Evolutionary conservation across 2,329 filamentous ascomycete genomes (phyloP).

Genomic region (Myriosclerotinia scirpicola): DNA sequence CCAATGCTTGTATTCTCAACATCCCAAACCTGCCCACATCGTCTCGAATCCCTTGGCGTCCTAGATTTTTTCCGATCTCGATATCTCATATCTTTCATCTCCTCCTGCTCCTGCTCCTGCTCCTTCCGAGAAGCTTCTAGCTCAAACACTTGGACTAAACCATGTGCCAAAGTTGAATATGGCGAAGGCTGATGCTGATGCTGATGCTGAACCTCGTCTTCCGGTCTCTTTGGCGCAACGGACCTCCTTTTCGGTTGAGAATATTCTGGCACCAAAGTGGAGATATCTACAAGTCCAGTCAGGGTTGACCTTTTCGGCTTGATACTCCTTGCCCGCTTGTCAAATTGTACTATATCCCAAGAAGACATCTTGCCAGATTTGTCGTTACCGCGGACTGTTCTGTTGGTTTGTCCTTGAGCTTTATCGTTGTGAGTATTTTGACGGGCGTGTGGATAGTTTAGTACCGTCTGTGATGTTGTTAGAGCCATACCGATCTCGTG

Average conservation of each 20-base stretch:
- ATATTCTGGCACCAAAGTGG: background rate
- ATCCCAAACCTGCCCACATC: constrained; percentile 13
- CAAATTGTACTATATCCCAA: background rate
- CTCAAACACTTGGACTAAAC: background rate
- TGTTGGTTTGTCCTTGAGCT: background rate
- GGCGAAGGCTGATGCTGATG: background rate
- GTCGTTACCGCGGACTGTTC: background rate
- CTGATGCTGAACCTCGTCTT: background rate
- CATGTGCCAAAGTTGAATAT: background rate
- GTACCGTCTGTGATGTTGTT: background rate
- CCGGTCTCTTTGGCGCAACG: too few relatives aligned
- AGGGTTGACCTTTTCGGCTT: background rate
- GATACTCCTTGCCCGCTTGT: background rate
- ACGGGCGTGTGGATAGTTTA: background rate
- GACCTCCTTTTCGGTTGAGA: background rate
- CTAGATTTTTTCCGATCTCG: background rate
- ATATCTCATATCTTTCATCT: background rate
- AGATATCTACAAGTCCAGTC: background rate
- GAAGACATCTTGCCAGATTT: background rate
- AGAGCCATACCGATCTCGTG: background rate
- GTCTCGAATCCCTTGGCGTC: background rate
- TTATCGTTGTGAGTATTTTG: background rate
- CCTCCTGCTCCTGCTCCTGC: background rate
- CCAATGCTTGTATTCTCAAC: background rate
- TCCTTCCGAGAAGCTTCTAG: background rate